Base-by-base conservation (phyloP, 176 grass and related monocot genomes). In the Avena sativa region DNA sequence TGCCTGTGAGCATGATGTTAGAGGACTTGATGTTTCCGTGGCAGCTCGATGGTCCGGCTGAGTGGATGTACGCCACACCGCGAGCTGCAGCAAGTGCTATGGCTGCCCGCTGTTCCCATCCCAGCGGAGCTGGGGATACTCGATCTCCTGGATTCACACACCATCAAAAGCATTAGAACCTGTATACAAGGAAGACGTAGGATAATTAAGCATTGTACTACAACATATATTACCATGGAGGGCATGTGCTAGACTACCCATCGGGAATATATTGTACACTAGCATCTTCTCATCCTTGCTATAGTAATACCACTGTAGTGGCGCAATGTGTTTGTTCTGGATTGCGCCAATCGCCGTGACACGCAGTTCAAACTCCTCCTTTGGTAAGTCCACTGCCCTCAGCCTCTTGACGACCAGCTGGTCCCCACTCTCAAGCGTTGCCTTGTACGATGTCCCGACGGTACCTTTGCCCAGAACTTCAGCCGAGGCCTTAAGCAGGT, bases 381-480 rank as follows among this genome's bases (percentile, higher is more conserved):
- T 87, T 20, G 36, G 56, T 9, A 93, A 59, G 20, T 63, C 57
- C 32, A 86, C 86, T 13, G 61, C 82, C 70, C 80, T 93, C 26
- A 91, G 88, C 44, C 89, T 63, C 87, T 91, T 93, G 58, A 91
- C 58, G 8, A 77, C 74, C 66, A 89, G 66, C 51, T 76, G 34
- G 36, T 60, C 65, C 66, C 92, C 86, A 8, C 66, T 83, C 38
- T 77, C 66, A 17, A 91, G 84, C 15, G 70, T 74, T 1, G 83
- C 74, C 55, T 91, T 93, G 89, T 89, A 93, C 34, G 92, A 80
- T 44, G 89, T 91, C 68, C 89, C 92, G 47, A 88, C 83, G 7
- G 83, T 88, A 9, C 92, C 89, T 68, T 86, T 84, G 46, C 92
- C 89, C 10, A 91, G 57, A 63, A 93, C 86, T 80, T 91, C 89